Evolutionary conservation across 2,329 filamentous ascomycete species (phyloP), one percentile per base, ranked within the genome.

Genomic region (Fusarium duplospermum): DNA sequence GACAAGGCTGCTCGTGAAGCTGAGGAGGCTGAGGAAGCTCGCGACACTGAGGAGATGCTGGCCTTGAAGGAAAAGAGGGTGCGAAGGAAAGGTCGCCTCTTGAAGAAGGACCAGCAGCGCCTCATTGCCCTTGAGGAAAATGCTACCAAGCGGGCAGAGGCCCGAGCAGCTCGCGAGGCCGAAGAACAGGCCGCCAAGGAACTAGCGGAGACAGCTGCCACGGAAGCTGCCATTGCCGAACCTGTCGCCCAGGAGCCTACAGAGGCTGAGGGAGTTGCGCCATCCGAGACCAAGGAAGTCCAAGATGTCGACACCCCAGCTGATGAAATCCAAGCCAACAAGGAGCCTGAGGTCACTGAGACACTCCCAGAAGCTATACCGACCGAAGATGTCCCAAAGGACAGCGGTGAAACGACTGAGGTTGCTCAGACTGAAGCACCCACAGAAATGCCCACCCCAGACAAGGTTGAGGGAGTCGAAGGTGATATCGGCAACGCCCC

Each of bases 21-120:
- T 14, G 78, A 73, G n/a, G 70, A 75, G 6, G 63, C 63, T 16
- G 67, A 77, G 31, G 68, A 62, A 31, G 78, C 71, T 10, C 71
- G 56, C 22, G 77, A 82, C 62, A 77, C 79, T 40, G 70, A 76
- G 40, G 82, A 85, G 59, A 77, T 84, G 3, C 81, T 78, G n/a
- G 69, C 76, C 4, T 79, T 85, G 10, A 84, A 83, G 56, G 82
- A 83, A 45, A 88, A 87, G 77, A 87, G 72, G 47, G 45, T 36
- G 2, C 76, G 52, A 57, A 75, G 57, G 42, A 67, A 74, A 2
- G 76, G 77, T 2, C 76, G 76, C 9, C 71, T 79, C 6, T 31
- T 74, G 14, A 79, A 64, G 54, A 79, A 74, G 42, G 77, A 79
- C 13, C 64, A 66, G 38, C 64, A 64, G 27, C 74, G 74, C 47